phyloP scores from a whole-genome alignment of 2,329 filamentous ascomycete species.

The Microdochium trichocladiopsis region DNA sequence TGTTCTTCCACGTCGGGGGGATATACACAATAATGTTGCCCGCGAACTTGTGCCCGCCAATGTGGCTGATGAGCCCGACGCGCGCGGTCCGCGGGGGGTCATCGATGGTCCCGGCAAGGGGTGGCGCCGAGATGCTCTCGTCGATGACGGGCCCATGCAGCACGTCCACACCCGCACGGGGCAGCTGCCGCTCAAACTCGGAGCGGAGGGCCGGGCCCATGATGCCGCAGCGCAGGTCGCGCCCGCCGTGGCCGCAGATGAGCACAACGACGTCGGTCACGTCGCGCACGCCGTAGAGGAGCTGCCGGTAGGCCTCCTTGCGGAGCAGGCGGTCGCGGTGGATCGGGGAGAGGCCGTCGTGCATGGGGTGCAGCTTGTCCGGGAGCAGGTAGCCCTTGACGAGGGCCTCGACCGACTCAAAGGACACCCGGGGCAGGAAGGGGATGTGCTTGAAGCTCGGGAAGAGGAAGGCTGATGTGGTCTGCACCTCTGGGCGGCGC shows the following conservation, averaged over 20 bases:
- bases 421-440: slow-evolving; percentile 56
- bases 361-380: slow-evolving; percentile 50
- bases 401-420: slow-evolving; percentile 46
- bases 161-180: slow-evolving; percentile 39
- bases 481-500: slow-evolving; percentile 37
- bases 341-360: slow-evolving; percentile 51
- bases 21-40: slow-evolving; percentile 80
- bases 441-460: slow-evolving; percentile 79
- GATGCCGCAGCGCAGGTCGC: slow-evolving; percentile 77
- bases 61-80: slow-evolving; percentile 68
- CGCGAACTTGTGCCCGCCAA: slow-evolving; percentile 80
- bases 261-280: slow-evolving; percentile 68
- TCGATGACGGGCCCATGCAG: slow-evolving; percentile 36
- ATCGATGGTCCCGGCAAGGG: slow-evolving; percentile 11
- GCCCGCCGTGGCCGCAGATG: slow-evolving; percentile 78
- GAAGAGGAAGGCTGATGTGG: slow-evolving; percentile 66
- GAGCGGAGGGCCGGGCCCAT: slow-evolving; percentile 65
- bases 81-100: slow-evolving; percentile 37
- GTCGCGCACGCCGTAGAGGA: slow-evolving; percentile 50
- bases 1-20: slow-evolving; percentile 43
- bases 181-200: slow-evolving; percentile 61
- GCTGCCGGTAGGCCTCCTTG: slow-evolving; percentile 43
- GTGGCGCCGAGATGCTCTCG: slow-evolving; percentile 19
- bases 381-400: slow-evolving; percentile 63
- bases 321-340: slow-evolving; percentile 44